Conservation (phyloP, 73 alveolate genomes). For the Paraurostyla sp. region DNA sequence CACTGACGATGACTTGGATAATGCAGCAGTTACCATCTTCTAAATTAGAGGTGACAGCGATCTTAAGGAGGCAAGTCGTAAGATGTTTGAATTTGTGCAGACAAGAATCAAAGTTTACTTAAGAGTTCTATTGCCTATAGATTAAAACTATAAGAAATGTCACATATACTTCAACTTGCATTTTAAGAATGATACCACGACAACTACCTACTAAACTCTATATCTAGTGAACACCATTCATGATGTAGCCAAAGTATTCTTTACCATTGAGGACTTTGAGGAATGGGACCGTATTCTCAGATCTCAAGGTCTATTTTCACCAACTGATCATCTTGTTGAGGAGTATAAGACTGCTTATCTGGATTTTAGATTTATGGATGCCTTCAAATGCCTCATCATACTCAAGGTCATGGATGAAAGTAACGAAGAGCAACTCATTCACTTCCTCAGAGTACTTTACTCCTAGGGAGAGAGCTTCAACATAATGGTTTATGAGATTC, state of each 20-base stretch:
- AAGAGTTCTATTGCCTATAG: constrained; percentile 62
- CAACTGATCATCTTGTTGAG: constrained; percentile 66
- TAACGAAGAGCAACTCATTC: constrained; percentile 34
- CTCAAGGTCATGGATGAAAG: constrained; percentile 63
- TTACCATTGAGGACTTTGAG: constrained; percentile 58
- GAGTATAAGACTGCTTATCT: constrained; percentile 66
- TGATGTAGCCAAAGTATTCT: constrained; percentile 67
- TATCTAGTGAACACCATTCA: constrained; percentile 65
- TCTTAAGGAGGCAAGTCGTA: constrained; percentile 29
- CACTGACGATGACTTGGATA: constrained; percentile 60
- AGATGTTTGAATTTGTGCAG: constrained; percentile 46
- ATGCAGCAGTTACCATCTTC: constrained; percentile 61
- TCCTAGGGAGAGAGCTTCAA: constrained; percentile 39
- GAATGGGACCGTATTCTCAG: constrained; percentile 55
- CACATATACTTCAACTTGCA: constrained; percentile 73
- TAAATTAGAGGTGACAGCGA: constrained; percentile 54
- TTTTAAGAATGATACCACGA: constrained; percentile 24
- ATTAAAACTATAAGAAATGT: constrained; percentile 24
- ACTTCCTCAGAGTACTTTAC: constrained; percentile 59
- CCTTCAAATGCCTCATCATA: constrained; percentile 64
- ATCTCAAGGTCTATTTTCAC: constrained; percentile 41
- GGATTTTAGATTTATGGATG: constrained; percentile 62
- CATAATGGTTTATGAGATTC: constrained; percentile 6
- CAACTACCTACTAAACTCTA: constrained; percentile 29
- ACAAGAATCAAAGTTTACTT: constrained; percentile 53